These are phyloP conservation scores for Aegilops sharonensis DNA, from an alignment of 176 grass and related monocot species.

Conservation along the genomic window DNA sequence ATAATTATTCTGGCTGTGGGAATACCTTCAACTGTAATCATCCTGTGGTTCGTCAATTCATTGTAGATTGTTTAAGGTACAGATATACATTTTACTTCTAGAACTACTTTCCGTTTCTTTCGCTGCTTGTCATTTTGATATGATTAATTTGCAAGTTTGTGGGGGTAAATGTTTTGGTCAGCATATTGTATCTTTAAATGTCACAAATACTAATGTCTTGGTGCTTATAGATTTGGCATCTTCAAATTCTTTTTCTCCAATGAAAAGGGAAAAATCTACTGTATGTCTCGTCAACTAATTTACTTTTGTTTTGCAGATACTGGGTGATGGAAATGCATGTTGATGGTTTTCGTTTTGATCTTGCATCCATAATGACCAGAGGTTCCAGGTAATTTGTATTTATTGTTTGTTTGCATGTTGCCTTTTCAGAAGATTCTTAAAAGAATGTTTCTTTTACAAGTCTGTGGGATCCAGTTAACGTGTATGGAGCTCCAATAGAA, in stretches of 20 bases:
- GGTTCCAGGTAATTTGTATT: slow-evolving; percentile 56
- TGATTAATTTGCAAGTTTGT: not conserved
- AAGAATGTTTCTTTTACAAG: slow-evolving; percentile 39
- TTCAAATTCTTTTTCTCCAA: slow-evolving; percentile 21
- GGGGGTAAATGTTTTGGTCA: not conserved
- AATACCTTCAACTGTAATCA: slow-evolving; percentile 99
- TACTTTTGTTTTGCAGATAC: slow-evolving; percentile 58
- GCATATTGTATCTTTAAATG: not conserved
- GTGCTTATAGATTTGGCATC: not conserved
- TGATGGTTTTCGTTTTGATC: slow-evolving; percentile 98
- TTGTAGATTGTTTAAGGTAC: slow-evolving; percentile 97
- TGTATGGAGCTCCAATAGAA: slow-evolving; percentile 69
- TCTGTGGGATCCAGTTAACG: slow-evolving; percentile 91
- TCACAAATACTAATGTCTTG: not conserved
- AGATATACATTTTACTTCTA: not conserved
- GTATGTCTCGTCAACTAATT: not conserved
- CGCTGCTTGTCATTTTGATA: not conserved
- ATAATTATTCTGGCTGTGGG: slow-evolving; percentile 96
- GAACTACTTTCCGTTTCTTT: not conserved
- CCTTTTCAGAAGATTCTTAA: slow-evolving; percentile 18
- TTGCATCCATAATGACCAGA: slow-evolving; percentile 98
- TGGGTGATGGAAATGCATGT: slow-evolving; percentile 98
- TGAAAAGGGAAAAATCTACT: not conserved
- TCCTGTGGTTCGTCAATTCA: slow-evolving; percentile 89
- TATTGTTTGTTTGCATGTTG: not conserved